Base-by-base conservation (phyloP, 2,329 filamentous ascomycete species). In the Cryphonectria naterciae region DNA sequence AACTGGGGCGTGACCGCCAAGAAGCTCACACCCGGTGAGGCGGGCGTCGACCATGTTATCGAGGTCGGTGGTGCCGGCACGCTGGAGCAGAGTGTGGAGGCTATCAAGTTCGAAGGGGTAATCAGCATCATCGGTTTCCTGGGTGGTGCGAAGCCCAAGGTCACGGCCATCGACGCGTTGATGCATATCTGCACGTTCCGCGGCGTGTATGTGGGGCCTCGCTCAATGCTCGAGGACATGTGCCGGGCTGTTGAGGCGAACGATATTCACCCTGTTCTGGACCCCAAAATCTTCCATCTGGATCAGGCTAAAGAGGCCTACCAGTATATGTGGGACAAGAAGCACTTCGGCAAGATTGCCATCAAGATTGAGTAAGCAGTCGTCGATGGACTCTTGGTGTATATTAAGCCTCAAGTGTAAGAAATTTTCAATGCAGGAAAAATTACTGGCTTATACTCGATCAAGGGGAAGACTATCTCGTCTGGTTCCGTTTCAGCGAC, bases 21-120 rank as follows among this genome's bases (percentile, higher is more conserved):
- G 73, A 80, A 79, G 65, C 77, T 88, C 6, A 88, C 86, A 0
- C 81, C 83, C 0, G 76, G 78, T 13, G 79, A 79, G 1, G 75
- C 74, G 2, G 88, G 88, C 17, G 84, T 88, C 3, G 81, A 88
- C 73, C 81, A 87, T 70, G 79, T 90, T 56, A 76, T 89, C 43
- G 88, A 90, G 76, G 85, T 89, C 5, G 88, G 87, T 35, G 87
- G 87, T 0, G 81, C 82, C 0, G 81, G 78, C 15, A 88, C 87
- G 1, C 80, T 89, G 75, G 78, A 78, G 19, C 83, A 86, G 75
- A 77, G 75, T 52, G 65, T 78, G 41, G 67, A 65, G 61, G 78
- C 78, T 19, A 73, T 80, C 72, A 78, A 77, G 70, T 75, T 75
- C 56, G 79, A 80, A 70, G 79, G 79, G 32, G 68, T 79, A 65